Percentiles rank a stretch among this genome's conserved stretches.
Evolutionary conservation across 306 rosid genomes (phyloP).

Genomic region (Cercis canadensis): DNA sequence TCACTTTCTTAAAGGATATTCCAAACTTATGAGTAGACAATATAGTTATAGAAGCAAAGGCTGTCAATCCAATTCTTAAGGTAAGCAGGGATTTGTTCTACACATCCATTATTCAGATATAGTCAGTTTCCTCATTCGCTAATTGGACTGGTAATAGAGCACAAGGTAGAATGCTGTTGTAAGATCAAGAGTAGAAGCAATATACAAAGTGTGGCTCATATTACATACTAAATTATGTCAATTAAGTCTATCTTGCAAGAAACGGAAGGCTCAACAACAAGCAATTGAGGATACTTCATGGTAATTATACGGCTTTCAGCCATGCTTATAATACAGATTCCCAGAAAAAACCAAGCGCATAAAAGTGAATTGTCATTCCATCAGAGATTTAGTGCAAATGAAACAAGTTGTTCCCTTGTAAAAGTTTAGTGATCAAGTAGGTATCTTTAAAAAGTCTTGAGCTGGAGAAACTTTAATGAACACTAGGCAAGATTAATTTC

Average conservation of each 20-base stretch:
- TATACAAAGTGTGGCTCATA: not conserved
- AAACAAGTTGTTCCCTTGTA: not conserved
- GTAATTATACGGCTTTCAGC: not conserved
- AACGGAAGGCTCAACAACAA: not conserved
- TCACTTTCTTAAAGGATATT: not conserved
- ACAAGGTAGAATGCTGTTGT: not conserved
- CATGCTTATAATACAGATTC: conserved; percentile 10
- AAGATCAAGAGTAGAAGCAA: not conserved
- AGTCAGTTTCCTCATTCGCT: too few relatives aligned
- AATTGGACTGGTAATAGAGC: not conserved
- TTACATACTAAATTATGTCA: not conserved
- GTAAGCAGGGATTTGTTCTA: not conserved
- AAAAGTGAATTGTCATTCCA: not conserved
- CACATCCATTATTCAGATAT: not conserved
- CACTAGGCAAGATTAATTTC: too few relatives aligned
- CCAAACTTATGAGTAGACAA: not conserved
- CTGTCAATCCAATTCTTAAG: not conserved
- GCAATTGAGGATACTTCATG: conserved; percentile 2
- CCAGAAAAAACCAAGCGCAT: not conserved
- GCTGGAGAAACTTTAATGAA: too few relatives aligned
- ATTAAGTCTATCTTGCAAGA: not conserved
- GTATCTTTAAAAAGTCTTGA: too few relatives aligned
- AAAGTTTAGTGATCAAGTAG: conserved; percentile 4
- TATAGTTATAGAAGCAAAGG: not conserved
- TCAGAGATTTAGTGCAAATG: not conserved